Percentiles rank a stretch among this genome's conserved stretches.
Conservation (phyloP, 225 moss, liverwort and hornwort genomes). For the Anthoceros angustus region DNA sequence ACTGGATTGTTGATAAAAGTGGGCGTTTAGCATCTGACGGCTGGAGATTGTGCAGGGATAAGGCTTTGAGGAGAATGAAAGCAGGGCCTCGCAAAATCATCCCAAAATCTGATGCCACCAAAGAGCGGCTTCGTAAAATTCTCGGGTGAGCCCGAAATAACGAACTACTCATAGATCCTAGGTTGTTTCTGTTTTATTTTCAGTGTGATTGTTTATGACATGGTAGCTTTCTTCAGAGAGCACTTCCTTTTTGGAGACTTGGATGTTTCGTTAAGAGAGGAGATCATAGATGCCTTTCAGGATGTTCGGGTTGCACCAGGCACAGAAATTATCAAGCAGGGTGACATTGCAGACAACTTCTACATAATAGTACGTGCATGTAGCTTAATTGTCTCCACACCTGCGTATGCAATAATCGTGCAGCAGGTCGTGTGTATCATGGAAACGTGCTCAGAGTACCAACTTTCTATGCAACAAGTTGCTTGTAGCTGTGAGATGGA, state of each 20-base stretch:
- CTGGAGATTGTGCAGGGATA: slow-evolving; percentile 41
- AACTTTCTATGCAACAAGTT: not conserved
- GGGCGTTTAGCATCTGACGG: not conserved
- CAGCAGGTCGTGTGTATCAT: not conserved
- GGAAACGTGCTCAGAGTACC: not conserved
- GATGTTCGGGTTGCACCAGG: slow-evolving; percentile 57
- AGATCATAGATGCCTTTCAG: slow-evolving; percentile 74
- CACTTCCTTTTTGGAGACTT: slow-evolving; percentile 78
- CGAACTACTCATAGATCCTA: not conserved
- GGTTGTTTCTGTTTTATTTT: not conserved
- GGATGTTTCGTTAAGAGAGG: slow-evolving; percentile 65
- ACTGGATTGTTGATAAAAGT: not conserved
- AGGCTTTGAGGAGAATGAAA: slow-evolving; percentile 45
- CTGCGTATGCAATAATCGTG: not conserved
- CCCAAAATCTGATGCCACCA: slow-evolving; percentile 67
- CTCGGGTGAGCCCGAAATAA: slow-evolving; percentile 31
- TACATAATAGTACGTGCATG: slow-evolving; percentile 72
- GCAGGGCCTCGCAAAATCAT: slow-evolving; percentile 30
- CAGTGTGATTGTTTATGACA: not conserved
- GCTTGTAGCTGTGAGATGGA: not conserved
- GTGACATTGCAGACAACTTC: slow-evolving; percentile 81
- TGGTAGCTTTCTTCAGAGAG: slow-evolving; percentile 16
- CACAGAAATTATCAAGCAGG: slow-evolving; percentile 65
- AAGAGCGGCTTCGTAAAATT: slow-evolving; percentile 65
- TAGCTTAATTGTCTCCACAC: not conserved